These are phyloP conservation scores for Aeschynomene evenia DNA, from an alignment of 306 rosid genomes.

Conservation along the genomic window DNA sequence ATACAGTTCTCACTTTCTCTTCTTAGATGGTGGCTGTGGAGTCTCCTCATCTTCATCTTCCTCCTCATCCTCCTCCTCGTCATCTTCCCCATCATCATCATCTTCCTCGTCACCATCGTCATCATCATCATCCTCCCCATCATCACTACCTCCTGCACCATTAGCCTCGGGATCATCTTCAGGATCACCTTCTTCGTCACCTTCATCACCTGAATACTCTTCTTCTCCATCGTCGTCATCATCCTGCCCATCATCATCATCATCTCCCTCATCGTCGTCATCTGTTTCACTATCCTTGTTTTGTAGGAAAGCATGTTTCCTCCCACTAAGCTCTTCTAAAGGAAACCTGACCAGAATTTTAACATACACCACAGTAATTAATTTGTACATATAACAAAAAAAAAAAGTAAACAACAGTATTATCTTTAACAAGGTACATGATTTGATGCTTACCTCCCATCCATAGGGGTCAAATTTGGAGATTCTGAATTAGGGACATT, in stretches of 20 bases:
- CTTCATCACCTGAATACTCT: slow-evolving; percentile 51
- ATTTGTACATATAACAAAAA: neutral
- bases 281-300: slow-evolving; percentile 61
- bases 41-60: slow-evolving; percentile 41
- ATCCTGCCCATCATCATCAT: slow-evolving; percentile 33
- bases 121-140: slow-evolving; percentile 43
- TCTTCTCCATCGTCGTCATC: slow-evolving; percentile 52
- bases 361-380: slow-evolving; percentile 12
- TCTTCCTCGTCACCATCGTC: slow-evolving; percentile 17
- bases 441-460: slow-evolving; percentile 50
- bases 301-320: slow-evolving; percentile 34
- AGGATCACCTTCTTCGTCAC: slow-evolving; percentile 47
- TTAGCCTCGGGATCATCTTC: slow-evolving; percentile 55
- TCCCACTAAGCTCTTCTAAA: slow-evolving; percentile 33
- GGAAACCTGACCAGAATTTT: slow-evolving; percentile 49
- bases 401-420: neutral
- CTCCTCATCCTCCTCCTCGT: slow-evolving; percentile 23
- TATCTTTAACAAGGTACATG: neutral
- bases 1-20: slow-evolving; percentile 43
- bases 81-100: neutral
- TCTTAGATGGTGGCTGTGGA: slow-evolving; percentile 48
- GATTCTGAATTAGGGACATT: slow-evolving; percentile 19
- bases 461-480: slow-evolving; percentile 40
- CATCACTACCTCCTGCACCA: slow-evolving; percentile 60
- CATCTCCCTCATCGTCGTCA: slow-evolving; percentile 48